Percentiles rank a stretch among this genome's conserved stretches.
Evolutionary conservation across 2,329 filamentous ascomycete genomes (phyloP).

Genomic region (Epichloe sp.): DNA sequence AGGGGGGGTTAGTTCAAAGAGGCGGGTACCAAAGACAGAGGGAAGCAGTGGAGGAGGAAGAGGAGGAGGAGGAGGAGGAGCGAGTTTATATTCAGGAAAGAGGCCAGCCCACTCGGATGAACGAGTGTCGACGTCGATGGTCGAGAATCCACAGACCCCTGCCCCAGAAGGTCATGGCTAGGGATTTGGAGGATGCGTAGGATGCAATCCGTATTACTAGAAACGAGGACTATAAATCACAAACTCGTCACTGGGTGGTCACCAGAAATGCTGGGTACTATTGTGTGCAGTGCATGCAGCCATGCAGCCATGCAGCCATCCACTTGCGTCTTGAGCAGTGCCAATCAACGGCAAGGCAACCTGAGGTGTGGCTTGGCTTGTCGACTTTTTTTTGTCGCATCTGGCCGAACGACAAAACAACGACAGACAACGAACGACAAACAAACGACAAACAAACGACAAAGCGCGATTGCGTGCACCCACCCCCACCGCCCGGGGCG

Average conservation of each 20-base stretch:
- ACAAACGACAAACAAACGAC: neutral
- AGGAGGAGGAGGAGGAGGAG: neutral
- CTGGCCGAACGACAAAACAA: no score
- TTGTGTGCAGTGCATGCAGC: no score
- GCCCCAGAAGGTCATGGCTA: no score
- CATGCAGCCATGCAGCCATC: no score
- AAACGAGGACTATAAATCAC: no score
- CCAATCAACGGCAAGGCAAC: neutral
- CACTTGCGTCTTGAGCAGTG: neutral
- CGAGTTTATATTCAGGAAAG: constrained; percentile 6
- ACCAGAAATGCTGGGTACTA: neutral
- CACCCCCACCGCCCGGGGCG: neutral
- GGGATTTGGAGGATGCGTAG: neutral
- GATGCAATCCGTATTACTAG: no score
- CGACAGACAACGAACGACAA: no score
- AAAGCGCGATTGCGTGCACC: neutral
- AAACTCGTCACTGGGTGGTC: no score
- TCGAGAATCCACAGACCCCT: neutral
- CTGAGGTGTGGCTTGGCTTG: neutral
- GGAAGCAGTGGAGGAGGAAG: neutral
- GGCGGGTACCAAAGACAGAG: neutral
- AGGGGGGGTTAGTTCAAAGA: neutral
- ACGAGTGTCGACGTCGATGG: neutral
- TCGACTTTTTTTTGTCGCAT: neutral
- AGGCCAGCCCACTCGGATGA: neutral